phyloP scores from a whole-genome alignment of 768 basidiomycete genomes.

The Melanogaster broomeanus region DNA sequence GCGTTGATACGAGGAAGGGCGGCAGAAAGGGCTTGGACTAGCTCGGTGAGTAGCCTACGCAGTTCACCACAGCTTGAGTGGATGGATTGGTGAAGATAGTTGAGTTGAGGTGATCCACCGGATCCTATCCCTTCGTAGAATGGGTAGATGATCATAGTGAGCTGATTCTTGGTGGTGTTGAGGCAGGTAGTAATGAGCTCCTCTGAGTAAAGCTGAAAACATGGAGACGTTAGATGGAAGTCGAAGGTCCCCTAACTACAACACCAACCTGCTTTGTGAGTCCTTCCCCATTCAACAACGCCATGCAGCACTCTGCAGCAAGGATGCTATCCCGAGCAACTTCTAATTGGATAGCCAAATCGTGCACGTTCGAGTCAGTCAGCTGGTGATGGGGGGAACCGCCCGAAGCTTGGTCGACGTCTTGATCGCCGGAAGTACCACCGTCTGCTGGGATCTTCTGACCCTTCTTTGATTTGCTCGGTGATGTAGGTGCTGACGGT shows the following conservation, averaged over 20 bases:
- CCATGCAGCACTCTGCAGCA: conserved; percentile 83
- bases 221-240: background rate
- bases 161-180: conserved; percentile 73
- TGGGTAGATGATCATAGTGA: conserved; percentile 80
- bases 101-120: conserved; percentile 48
- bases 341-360: conserved; percentile 54
- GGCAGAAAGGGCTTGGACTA: conserved; percentile 71
- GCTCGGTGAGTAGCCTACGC: conserved; percentile 59
- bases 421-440: background rate
- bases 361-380: conserved; percentile 52
- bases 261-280: conserved; percentile 80
- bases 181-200: conserved; percentile 86
- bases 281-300: conserved; percentile 74
- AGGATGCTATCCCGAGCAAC: conserved; percentile 70
- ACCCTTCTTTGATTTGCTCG: conserved; percentile 48
- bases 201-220: conserved; percentile 81
- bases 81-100: conserved; percentile 48
- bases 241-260: background rate
- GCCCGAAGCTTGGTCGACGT: conserved; percentile 2
- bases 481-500: conserved; percentile 35
- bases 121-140: conserved; percentile 72
- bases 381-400: conserved; percentile 22
- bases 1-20: conserved; percentile 74
- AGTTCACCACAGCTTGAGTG: conserved; percentile 34
- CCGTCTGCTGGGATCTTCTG: conserved; percentile 29